Evolutionary conservation across 805 yeast genomes (phyloP).

Genomic region (Teunomyces stri): DNA sequence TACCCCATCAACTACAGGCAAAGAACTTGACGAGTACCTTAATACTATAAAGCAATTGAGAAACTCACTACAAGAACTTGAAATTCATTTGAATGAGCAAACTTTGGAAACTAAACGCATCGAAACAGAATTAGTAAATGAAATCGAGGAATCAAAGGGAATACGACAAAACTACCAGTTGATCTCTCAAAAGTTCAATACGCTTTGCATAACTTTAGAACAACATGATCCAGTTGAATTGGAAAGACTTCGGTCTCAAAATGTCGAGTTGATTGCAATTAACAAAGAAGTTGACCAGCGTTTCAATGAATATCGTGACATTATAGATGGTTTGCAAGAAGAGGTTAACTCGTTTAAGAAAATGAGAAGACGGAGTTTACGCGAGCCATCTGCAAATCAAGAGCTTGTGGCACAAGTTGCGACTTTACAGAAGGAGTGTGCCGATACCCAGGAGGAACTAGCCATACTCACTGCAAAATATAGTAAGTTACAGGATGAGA

Average conservation of each 20-base stretch:
- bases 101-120: slow-evolving; percentile 18
- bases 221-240: slow-evolving; percentile 7
- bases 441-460: slow-evolving; percentile 10
- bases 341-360: slow-evolving; percentile 31
- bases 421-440: neutral
- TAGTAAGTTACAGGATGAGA: slow-evolving; percentile 19
- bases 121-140: slow-evolving; percentile 20
- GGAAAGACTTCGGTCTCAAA: slow-evolving; percentile 14
- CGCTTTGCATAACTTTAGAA: slow-evolving; percentile 8
- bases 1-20: slow-evolving; percentile 13
- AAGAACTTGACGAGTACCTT: slow-evolving; percentile 11
- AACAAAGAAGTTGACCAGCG: slow-evolving; percentile 22
- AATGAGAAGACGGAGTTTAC: slow-evolving; percentile 3
- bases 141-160: slow-evolving; percentile 20
- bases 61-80: slow-evolving; percentile 19
- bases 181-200: slow-evolving; percentile 19
- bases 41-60: slow-evolving; percentile 19
- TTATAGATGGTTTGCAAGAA: slow-evolving; percentile 28
- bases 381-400: neutral
- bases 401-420: neutral
- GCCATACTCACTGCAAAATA: slow-evolving; percentile 12
- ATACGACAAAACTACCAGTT: slow-evolving; percentile 19
- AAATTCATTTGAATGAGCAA: slow-evolving; percentile 19
- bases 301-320: slow-evolving; percentile 28
- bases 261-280: slow-evolving; percentile 15